Percentiles rank a stretch among this genome's conserved stretches.
phyloP scores from a whole-genome alignment of 2,329 filamentous ascomycete species.

The Berkeleyomyces rouxiae region DNA sequence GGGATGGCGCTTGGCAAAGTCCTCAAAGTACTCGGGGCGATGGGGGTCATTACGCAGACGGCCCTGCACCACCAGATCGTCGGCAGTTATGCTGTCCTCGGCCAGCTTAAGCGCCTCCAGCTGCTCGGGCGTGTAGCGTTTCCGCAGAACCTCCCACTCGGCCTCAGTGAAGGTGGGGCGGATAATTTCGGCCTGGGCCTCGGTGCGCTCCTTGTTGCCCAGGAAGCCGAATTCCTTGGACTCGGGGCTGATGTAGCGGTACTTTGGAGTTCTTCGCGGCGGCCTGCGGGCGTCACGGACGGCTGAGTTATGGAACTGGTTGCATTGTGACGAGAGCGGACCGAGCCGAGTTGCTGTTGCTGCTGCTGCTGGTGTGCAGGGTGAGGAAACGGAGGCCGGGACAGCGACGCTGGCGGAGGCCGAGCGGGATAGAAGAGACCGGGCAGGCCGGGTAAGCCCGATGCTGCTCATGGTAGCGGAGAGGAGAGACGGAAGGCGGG shows the following conservation, averaged over 20 bases:
- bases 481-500: not conserved
- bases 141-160: constrained; percentile 43
- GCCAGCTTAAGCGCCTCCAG: constrained; percentile 66
- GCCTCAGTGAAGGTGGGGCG: constrained; percentile 46
- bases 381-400: constrained; percentile 11
- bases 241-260: constrained; percentile 10
- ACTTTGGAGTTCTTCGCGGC: constrained; percentile 1
- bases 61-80: constrained; percentile 60
- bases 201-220: not conserved
- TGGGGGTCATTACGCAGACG: constrained; percentile 56
- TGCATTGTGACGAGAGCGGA: constrained; percentile 15
- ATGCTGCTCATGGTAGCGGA: constrained; percentile 9
- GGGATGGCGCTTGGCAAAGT: constrained; percentile 62
- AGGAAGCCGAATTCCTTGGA: constrained; percentile 4
- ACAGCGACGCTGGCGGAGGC: constrained; percentile 16
- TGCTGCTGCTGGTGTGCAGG: not conserved
- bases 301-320: constrained; percentile 36
- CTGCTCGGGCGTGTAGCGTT: constrained; percentile 66
- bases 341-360: not conserved
- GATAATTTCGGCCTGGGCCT: constrained; percentile 15
- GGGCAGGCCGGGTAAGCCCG: constrained; percentile 6
- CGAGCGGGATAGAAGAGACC: constrained; percentile 7
- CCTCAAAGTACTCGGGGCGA: constrained; percentile 61
- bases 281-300: constrained; percentile 28
- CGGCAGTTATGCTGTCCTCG: constrained; percentile 56